phyloP scores from a whole-genome alignment of 495 filamentous ascomycete species.

The Daldinia loculata region DNA sequence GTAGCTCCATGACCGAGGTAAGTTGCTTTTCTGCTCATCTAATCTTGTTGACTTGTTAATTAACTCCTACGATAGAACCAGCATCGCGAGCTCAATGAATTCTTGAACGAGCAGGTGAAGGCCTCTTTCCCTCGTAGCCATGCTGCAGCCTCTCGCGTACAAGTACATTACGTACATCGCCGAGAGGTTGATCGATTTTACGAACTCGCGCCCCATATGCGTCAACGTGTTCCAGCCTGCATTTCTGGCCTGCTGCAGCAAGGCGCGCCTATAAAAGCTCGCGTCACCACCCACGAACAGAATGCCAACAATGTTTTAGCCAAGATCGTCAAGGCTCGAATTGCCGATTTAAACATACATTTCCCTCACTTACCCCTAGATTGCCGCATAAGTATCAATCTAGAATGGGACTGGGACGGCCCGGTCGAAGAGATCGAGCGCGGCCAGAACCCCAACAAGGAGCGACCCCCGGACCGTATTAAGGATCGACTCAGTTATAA shows the following conservation, averaged over 20 bases:
- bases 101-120: conserved; percentile 74
- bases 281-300: conserved; percentile 80
- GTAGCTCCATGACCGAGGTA: conserved; percentile 87
- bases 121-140: conserved; percentile 59
- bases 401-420: conserved; percentile 88
- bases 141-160: conserved; percentile 59
- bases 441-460: conserved; percentile 48
- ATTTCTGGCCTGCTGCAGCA: conserved; percentile 62
- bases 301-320: conserved; percentile 75
- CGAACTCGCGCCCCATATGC: conserved; percentile 68
- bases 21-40: conserved; percentile 42
- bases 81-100: conserved; percentile 79
- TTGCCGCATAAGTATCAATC: conserved; percentile 86
- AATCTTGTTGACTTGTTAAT: conserved; percentile 6
- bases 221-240: conserved; percentile 54
- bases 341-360: conserved; percentile 84
- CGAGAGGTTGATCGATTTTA: conserved; percentile 83
- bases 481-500: conserved; percentile 92
- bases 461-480: conserved; percentile 67
- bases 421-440: conserved; percentile 63
- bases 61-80: conserved; percentile 62
- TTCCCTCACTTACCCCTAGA: conserved; percentile 77
- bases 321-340: conserved; percentile 86
- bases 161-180: conserved; percentile 81
- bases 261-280: conserved; percentile 71